Evolutionary conservation across 225 moss, liverwort and hornwort species (phyloP).

Genomic region (Antitrichia curtipendula): DNA sequence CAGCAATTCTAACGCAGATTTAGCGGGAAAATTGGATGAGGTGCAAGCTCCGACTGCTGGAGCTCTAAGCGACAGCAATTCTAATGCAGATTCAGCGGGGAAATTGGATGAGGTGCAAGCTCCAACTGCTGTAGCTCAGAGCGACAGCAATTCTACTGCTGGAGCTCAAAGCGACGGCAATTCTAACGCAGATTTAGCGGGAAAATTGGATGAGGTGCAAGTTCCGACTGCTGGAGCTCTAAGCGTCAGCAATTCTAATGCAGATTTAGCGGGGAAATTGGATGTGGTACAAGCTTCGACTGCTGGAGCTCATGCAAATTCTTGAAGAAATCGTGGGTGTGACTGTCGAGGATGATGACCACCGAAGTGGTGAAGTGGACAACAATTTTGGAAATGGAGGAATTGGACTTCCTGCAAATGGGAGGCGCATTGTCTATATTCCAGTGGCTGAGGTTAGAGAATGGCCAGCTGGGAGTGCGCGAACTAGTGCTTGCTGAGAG

Average conservation of each 20-base stretch:
- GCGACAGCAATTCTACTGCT: not conserved
- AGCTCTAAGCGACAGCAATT: not conserved
- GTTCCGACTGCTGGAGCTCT: slow-evolving; percentile 1
- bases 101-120: not conserved
- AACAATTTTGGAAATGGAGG: slow-evolving; percentile 31
- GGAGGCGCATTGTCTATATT: slow-evolving; percentile 66
- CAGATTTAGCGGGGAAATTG: slow-evolving; percentile 54
- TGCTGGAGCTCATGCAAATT: slow-evolving; percentile 53
- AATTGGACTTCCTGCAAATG: slow-evolving; percentile 41
- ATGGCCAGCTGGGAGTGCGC: slow-evolving; percentile 18
- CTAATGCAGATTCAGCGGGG: not conserved
- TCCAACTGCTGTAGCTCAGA: not conserved
- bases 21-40: not conserved
- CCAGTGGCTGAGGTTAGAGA: slow-evolving; percentile 74
- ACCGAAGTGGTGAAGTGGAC: slow-evolving; percentile 6
- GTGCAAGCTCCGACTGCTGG: not conserved
- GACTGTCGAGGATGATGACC: slow-evolving; percentile 12
- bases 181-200: slow-evolving; percentile 13
- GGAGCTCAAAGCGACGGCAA: slow-evolving; percentile 23
- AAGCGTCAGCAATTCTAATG: slow-evolving; percentile 22
- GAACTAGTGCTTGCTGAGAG: slow-evolving; percentile 17
- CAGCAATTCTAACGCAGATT: not conserved
- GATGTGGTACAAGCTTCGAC: slow-evolving; percentile 64
- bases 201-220: slow-evolving; percentile 74
- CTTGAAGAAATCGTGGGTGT: slow-evolving; percentile 48